Conservation (phyloP, 108 stramenopile genomes). For the Nitzschia putrida region DNA sequence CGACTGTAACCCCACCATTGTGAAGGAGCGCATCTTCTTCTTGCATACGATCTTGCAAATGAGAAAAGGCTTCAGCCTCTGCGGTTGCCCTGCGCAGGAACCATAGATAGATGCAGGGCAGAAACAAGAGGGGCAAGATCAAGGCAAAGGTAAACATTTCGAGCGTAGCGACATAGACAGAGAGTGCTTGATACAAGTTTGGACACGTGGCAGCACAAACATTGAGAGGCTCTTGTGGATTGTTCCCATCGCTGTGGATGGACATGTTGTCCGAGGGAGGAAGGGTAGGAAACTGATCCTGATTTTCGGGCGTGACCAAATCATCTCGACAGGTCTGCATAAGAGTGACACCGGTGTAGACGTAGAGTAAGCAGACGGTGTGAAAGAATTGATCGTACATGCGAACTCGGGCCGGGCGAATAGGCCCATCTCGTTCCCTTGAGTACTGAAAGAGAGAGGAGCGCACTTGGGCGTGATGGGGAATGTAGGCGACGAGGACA, state of each 20-base stretch:
- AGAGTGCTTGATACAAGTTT: constrained; percentile 48
- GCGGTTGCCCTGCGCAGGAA: constrained; percentile 53
- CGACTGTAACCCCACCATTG: constrained; percentile 37
- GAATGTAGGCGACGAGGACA: constrained; percentile 49
- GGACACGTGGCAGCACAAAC: constrained; percentile 62
- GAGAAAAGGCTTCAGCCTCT: constrained; percentile 46
- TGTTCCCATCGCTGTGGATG: background rate
- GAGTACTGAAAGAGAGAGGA: constrained; percentile 51
- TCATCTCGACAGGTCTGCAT: constrained; percentile 59
- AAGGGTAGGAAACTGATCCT: constrained; percentile 9
- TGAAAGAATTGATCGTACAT: constrained; percentile 69
- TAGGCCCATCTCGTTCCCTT: constrained; percentile 61
- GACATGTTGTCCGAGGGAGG: background rate
- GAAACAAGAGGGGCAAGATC: constrained; percentile 62
- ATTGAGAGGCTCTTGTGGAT: constrained; percentile 20
- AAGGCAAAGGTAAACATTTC: constrained; percentile 62
- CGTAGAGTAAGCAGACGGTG: constrained; percentile 55
- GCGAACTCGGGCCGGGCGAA: constrained; percentile 55
- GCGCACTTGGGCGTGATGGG: constrained; percentile 53
- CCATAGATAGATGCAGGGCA: constrained; percentile 72
- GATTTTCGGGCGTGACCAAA: constrained; percentile 19
- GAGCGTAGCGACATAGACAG: constrained; percentile 47
- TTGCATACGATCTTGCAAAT: constrained; percentile 52
- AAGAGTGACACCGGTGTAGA: constrained; percentile 56
- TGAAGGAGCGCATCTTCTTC: constrained; percentile 47